Evolutionary conservation across 1,284 basidiomycete species (phyloP), one percentile per base, ranked within the genome.

Genomic region (Sphaerobolus stellatus): DNA sequence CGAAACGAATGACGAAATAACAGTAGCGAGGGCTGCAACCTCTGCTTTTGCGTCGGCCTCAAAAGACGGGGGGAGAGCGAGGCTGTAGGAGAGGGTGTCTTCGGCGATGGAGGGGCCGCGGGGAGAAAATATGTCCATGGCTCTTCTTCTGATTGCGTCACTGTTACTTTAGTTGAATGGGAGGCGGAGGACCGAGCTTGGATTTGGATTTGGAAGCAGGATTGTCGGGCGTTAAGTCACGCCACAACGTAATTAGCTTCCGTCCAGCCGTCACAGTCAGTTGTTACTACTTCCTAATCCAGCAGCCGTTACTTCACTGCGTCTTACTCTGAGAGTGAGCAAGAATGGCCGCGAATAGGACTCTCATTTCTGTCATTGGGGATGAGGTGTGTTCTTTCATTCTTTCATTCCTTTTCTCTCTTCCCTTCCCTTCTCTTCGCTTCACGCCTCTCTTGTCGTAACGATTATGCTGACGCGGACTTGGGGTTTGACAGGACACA

Each of bases 341-440:
- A 24, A 27, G 41, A 43, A 48, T 54, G 46, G 53, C 50, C 18
- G 20, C 34, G 25, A 54, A 54, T 27, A 54, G 40, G 28, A 90
- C 81, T 58, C 75, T 97, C 40, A 81, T 98, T 48, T 94, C 94
- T 28, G 92, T 94, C 64, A 97, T 98, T 59, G 95, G 94, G 38
- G 94, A 98, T 71, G 94, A 98, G 78, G 94, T 94, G 63, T 50
- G 76, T 64, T 16, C 13, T n/a, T n/a, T n/a, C n/a, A n/a, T n/a
- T n/a, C n/a, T n/a, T n/a, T n/a, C n/a, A n/a, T n/a, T n/a, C n/a
- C n/a, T n/a, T n/a, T n/a, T n/a, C n/a, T n/a, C n/a, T n/a, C n/a
- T n/a, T n/a, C n/a, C n/a, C n/a, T n/a, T n/a, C n/a, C n/a, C n/a
- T n/a, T 47, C 28, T 9, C 20, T 33, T 29, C 31, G 20, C 31